Evolutionary conservation across 495 filamentous ascomycete species (phyloP), one percentile per base, ranked within the genome.

Genomic region (Penicillium flavigenum): DNA sequence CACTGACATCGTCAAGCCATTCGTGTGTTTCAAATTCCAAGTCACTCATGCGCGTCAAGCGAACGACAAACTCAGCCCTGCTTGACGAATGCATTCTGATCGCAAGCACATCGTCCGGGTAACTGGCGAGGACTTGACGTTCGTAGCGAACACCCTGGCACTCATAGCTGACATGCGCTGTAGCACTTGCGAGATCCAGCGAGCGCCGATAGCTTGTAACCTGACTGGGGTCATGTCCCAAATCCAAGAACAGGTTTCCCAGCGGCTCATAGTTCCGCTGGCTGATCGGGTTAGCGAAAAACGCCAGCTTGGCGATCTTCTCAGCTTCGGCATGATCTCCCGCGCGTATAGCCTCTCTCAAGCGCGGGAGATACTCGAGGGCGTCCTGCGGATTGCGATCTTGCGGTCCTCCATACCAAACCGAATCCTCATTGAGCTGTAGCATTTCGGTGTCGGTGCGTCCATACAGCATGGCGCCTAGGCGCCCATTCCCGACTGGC

Each of bases 371-470:
- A 44, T 72, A 65, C 12, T 55, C 42, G 17, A 71, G 55, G 2
- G 80, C 71, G 29, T 70, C 65, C 12, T 57, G 63, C 14, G 76
- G 77, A 31, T 72, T 75, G 19, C 80, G 72, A 54, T 81, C 65
- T 61, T 79, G 74, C 22, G 69, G 70, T 14, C 69, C 72, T 36
- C 80, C 81, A 61, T 75, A 79, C 81, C 79, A 82, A 10, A 83
- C 65, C 6, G 78, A 78, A 56, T 83, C 76, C 53, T 84, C 81
- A 51, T 82, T 83, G 24, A 84, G 60, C 10, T 69, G 65, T n/a
- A 83, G 54, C 54, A 77, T 64, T 54, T 83, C 81, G 8, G 69
- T 73, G 19, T 66, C 63, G 32, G 72, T 71, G 47, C 69, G 64
- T 27, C 80, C 81, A 57, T 74, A 77, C 29, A 84, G 65, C 65